Conservation (phyloP, 805 yeast species). For the Wickerhamiella qilinensis region DNA sequence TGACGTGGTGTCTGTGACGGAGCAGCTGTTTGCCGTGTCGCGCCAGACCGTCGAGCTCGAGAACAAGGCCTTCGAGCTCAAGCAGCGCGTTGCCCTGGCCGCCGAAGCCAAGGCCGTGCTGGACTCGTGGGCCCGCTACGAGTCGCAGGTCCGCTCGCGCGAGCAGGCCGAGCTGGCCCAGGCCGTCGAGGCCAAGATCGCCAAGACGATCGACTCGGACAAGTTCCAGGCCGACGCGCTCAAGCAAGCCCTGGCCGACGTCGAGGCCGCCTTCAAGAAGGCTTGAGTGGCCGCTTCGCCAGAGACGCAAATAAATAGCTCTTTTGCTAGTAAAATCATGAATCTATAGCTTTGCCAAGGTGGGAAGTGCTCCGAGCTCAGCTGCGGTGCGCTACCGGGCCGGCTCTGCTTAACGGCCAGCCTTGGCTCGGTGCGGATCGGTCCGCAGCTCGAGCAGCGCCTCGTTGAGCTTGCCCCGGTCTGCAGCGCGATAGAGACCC, state of each 20-base stretch:
- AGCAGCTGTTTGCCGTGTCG: conserved; percentile 81
- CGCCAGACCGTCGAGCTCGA: conserved; percentile 94
- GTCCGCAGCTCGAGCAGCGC: neutral
- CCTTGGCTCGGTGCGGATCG: neutral
- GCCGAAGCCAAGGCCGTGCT: conserved; percentile 84
- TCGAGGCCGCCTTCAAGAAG: conserved; percentile 58
- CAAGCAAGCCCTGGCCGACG: conserved; percentile 79
- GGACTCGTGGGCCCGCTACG: conserved; percentile 98
- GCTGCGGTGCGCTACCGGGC: neutral
- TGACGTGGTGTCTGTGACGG: conserved; percentile 83
- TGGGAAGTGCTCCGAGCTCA: neutral
- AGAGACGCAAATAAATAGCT: neutral
- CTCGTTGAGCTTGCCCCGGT: neutral
- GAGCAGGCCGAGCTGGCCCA: conserved; percentile 88
- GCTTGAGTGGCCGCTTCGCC: neutral
- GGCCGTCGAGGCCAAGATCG: conserved; percentile 75
- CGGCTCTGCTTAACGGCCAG: neutral
- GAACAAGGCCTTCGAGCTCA: conserved; percentile 83
- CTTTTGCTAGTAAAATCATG: too few species aligned
- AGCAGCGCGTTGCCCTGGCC: conserved; percentile 79
- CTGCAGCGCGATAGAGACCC: neutral
- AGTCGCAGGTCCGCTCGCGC: conserved; percentile 85
- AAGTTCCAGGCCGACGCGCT: conserved; percentile 89
- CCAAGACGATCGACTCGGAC: conserved; percentile 66
- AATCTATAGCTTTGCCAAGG: neutral